Percentiles rank a stretch among this genome's conserved stretches.
Conservation (phyloP, 2,329 filamentous ascomycete species). For the Cytospora schulzeri region DNA sequence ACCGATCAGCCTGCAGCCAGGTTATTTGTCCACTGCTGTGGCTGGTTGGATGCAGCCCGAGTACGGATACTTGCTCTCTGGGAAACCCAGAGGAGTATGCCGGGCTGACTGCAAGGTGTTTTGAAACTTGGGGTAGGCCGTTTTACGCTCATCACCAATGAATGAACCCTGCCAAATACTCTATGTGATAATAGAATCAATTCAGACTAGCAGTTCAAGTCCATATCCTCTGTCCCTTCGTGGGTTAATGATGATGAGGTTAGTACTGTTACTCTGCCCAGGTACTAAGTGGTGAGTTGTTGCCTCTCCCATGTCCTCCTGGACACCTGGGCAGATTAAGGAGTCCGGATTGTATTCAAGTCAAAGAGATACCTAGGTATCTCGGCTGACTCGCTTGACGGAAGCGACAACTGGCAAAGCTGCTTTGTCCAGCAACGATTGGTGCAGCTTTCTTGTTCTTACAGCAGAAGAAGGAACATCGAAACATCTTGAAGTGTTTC, state of each 20-base stretch:
- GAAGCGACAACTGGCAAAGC: not conserved
- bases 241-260: not conserved
- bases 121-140: not conserved
- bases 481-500: not conserved
- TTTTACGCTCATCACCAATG: not conserved
- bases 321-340: too few species aligned
- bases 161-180: not conserved
- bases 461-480: not conserved
- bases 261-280: not conserved
- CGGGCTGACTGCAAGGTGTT: not conserved
- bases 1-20: too few species aligned
- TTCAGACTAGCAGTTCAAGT: too few species aligned
- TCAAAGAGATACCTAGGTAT: not conserved
- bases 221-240: not conserved
- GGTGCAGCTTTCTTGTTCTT: not conserved
- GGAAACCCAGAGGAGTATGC: not conserved
- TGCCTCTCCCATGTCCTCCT: not conserved
- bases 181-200: too few species aligned
- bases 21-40: too few species aligned
- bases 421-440: slow-evolving; percentile 4
- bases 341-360: not conserved
- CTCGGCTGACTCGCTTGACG: not conserved
- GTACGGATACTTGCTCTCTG: not conserved
- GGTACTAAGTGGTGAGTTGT: not conserved
- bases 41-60: too few species aligned